Evolutionary conservation across 2,329 filamentous ascomycete genomes (phyloP), one percentile per base, ranked within the genome.

Genomic region (Epichloe sibirici): DNA sequence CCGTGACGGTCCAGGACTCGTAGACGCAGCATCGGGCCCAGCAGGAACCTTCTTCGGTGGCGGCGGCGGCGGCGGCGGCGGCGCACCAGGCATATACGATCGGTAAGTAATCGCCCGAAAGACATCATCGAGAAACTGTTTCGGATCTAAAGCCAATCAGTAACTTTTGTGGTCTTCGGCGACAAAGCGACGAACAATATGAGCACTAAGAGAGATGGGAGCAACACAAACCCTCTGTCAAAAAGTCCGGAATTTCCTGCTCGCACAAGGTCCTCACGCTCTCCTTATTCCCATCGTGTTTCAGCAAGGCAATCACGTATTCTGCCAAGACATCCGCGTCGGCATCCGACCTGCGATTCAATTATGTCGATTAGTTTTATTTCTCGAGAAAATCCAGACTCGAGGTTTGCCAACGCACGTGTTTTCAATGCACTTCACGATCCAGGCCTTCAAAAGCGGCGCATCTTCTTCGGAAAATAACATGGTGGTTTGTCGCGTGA

Each of bases 261-360:
- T 87, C 75, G 66, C 85, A 89, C 49, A 85, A 78, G 59, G 76
- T 72, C 61, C 81, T 78, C 51, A 90, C 82, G 21, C 78, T 74
- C n/a, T 76, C 74, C 42, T 77, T 71, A 49, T 81, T 74, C 56
- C 83, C 84, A 57, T 89, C 85, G 56, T 86, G 82, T 57, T 80
- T 79, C 45, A 91, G 71, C 21, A 93, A 77, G 6, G 86, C 87
- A 56, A 90, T 75, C n/a, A 91, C 84, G 64, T 90, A 93, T 61
- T 93, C 88, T 46, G 86, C 87, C 3, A 93, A 81, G 5, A 91
- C 86, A 62, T 90, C 87, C 35, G 83, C 79, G 64, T 93, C 88
- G 49, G 86, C 86, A 62, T 90, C 86, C 31, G 85, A 88, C 51
- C 86, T 88, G 57, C 31, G 47, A 54, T 48, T 28, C 38, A 40